Evolutionary conservation across 805 yeast genomes (phyloP), one percentile per base, ranked within the genome.

Genomic region (Starmerella riodocensis): DNA sequence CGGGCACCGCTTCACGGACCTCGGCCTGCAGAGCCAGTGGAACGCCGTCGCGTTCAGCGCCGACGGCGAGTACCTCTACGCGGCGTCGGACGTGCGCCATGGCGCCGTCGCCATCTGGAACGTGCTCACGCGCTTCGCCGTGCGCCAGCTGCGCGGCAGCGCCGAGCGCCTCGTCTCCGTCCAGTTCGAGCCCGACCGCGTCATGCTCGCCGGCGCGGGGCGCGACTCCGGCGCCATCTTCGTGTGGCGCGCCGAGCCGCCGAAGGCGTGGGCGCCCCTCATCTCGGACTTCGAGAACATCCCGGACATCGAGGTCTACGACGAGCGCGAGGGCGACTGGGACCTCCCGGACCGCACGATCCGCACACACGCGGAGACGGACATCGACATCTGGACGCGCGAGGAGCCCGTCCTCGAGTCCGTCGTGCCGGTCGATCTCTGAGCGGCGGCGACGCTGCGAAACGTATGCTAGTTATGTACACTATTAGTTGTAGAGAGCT

Each of bases 61-160:
- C 13, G 40, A 41, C 19, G 50, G 50, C 32, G 42, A 43, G 35
- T 41, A 36, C 25, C 36, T 46, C 28, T 39, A 35, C 20, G 50
- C 47, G 4, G 42, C 42, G n/a, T 32, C 46, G 6, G 50, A 41
- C 28, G 13, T 19, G 14, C 32, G 31, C 11, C 28, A 29, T 5
- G 45, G 47, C 19, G 29, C 36, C 2, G 39, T 46, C 14, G 35
- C 35, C 14, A 35, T 43, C 12, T 46, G 50, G 50, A 41, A 43
- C 29, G 29, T 39, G 16, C 32, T 22, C 19, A 25, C 39, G 24
- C 36, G 36, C 17, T 25, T 27, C 13, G 28, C 38, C 9, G 42
- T 40, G 4, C 28, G 32, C 13, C 33, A 41, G 18, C 34, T 45
- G 16, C 30, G 34, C 2, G 47, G 44, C 17, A 23, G 27, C 30